Percentiles rank a stretch among this genome's conserved stretches.
Conservation (phyloP, 805 yeast species). For the Kodamaea nitidulidarum region DNA sequence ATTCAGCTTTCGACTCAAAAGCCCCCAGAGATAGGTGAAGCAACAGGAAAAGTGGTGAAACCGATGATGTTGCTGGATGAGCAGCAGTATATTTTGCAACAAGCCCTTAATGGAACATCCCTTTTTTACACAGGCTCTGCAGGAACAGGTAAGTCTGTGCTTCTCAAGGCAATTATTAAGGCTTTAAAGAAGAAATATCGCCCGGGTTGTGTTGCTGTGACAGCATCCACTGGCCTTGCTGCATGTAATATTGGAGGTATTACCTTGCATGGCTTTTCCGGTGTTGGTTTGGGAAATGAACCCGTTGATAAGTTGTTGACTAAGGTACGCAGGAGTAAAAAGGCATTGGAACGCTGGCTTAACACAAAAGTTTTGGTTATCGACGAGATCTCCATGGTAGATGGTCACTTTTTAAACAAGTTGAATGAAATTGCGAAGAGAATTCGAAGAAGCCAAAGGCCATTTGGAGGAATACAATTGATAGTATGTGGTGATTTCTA, state of each 20-base stretch:
- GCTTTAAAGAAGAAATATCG: conserved; percentile 45
- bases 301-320: conserved; percentile 42
- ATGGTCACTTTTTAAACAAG: conserved; percentile 62
- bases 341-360: conserved; percentile 53
- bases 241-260: conserved; percentile 80
- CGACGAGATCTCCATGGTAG: conserved; percentile 81
- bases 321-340: conserved; percentile 51
- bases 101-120: conserved; percentile 62
- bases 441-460: conserved; percentile 42
- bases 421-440: conserved; percentile 56
- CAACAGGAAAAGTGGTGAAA: conserved; percentile 4
- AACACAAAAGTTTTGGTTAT: conserved; percentile 56
- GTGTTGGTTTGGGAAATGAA: conserved; percentile 70
- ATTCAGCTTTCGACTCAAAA: conserved; percentile 30
- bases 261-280: conserved; percentile 73
- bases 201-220: conserved; percentile 57
- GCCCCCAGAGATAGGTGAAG: conserved; percentile 2
- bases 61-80: conserved; percentile 42
- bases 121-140: conserved; percentile 96
- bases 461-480: conserved; percentile 80
- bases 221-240: conserved; percentile 84
- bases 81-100: conserved; percentile 60
- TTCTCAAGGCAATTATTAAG: conserved; percentile 63
- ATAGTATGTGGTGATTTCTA: conserved; percentile 78
- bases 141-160: conserved; percentile 94